A percentile compares a stretch with the other conserved stretches of the same genome.
phyloP scores from a whole-genome alignment of 2,329 filamentous ascomycete species.

The Metarhizium rileyi region DNA sequence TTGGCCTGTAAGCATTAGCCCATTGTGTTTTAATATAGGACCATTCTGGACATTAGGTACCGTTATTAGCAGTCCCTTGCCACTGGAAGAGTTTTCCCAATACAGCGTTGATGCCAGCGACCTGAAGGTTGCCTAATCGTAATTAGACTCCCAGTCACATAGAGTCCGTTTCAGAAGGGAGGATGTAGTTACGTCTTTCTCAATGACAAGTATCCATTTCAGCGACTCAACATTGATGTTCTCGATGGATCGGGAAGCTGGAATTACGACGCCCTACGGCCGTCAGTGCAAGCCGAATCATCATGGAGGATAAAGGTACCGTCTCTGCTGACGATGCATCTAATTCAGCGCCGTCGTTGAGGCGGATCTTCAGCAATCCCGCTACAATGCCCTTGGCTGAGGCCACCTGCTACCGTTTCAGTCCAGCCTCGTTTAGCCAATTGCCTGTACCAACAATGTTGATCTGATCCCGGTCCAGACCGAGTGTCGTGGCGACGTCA shows the following conservation, averaged over 20 bases:
- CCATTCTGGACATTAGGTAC: constrained; percentile 31
- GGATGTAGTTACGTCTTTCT: constrained; percentile 63
- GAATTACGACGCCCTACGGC: constrained; percentile 50
- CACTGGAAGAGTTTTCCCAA: constrained; percentile 37
- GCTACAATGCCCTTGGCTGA: constrained; percentile 62
- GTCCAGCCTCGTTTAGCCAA: background rate
- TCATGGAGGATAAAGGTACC: constrained; percentile 12
- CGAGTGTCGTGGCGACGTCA: constrained; percentile 61
- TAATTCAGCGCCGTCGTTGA: constrained; percentile 32
- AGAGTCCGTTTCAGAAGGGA: background rate
- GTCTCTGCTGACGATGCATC: constrained; percentile 20
- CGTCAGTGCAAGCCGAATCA: constrained; percentile 7
- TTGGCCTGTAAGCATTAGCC: constrained; percentile 49
- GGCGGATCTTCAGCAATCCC: constrained; percentile 43
- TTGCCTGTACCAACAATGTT: constrained; percentile 52
- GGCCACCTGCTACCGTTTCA: constrained; percentile 44
- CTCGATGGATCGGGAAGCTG: constrained; percentile 38
- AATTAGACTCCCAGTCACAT: background rate
- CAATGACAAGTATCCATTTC: constrained; percentile 62
- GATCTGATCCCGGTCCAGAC: constrained; percentile 51
- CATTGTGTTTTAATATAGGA: background rate
- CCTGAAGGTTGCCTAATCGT: constrained; percentile 59
- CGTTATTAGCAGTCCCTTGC: constrained; percentile 58
- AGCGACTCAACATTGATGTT: constrained; percentile 37
- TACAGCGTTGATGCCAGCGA: constrained; percentile 50